A percentile compares a stretch with the other conserved stretches of the same genome.
phyloP scores from a whole-genome alignment of 257 asterid genomes.

The Nicotiana paniculata region DNA sequence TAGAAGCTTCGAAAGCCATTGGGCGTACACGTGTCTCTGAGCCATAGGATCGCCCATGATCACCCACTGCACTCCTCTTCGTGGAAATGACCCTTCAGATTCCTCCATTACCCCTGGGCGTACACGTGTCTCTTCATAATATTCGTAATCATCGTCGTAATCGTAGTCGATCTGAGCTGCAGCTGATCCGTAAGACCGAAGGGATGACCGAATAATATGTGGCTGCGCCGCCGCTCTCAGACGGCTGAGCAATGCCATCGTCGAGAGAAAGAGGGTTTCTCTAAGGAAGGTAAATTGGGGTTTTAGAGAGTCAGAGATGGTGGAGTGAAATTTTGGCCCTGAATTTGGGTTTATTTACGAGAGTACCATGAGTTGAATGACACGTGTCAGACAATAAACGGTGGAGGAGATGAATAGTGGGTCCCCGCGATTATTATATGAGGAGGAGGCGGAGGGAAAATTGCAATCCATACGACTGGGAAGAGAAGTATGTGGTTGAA shows the following conservation, averaged over 20 bases:
- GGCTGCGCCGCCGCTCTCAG: conserved; percentile 40
- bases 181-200: conserved; percentile 54
- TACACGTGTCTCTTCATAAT: not conserved
- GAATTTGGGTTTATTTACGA: conserved; percentile 6
- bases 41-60: conserved; percentile 80
- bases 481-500: not conserved
- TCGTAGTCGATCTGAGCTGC: conserved; percentile 51
- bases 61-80: conserved; percentile 89
- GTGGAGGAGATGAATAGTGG: not conserved
- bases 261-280: conserved; percentile 17
- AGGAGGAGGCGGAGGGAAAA: too few relatives aligned
- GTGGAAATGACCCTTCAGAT: conserved; percentile 49
- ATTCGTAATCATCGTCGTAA: conserved; percentile 36
- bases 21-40: conserved; percentile 70
- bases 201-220: not conserved
- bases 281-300: not conserved
- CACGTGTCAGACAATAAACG: not conserved
- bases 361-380: not conserved
- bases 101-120: conserved; percentile 29
- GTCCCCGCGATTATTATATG: not conserved
- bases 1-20: conserved; percentile 71
- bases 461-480: not conserved
- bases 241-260: conserved; percentile 61
- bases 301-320: conserved; percentile 8
- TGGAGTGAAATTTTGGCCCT: conserved; percentile 2